A percentile compares a stretch with the other conserved stretches of the same genome.
phyloP scores from a whole-genome alignment of 371 early-diverging fungal genomes.

The Circinella umbellata region DNA sequence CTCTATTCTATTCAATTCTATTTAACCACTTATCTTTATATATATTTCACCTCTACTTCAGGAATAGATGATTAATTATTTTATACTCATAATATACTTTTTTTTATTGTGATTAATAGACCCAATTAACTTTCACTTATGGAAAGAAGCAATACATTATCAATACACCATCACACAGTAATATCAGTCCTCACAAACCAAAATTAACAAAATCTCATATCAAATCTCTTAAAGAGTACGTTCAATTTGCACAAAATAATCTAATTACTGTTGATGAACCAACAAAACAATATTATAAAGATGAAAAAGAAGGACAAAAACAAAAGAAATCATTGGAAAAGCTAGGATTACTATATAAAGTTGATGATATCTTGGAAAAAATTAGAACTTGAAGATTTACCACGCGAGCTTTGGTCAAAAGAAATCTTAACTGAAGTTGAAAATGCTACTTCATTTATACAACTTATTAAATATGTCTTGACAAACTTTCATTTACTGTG shows the following conservation, averaged over 20 bases:
- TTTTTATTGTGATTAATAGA: neutral
- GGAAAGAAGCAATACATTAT: constrained; percentile 1
- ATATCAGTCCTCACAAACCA: neutral
- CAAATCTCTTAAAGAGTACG: neutral
- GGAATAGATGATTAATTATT: no score
- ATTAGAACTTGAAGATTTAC: neutral
- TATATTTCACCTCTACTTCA: no score
- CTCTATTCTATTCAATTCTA: no score
- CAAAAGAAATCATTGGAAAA: neutral
- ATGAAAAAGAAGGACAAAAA: neutral
- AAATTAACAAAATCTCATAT: neutral
- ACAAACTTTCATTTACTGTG: neutral
- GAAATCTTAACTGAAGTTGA: neutral
- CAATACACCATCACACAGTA: neutral
- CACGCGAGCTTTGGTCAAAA: neutral
- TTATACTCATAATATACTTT: no score
- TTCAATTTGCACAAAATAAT: neutral
- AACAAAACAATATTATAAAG: neutral
- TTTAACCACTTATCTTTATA: no score
- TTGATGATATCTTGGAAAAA: neutral
- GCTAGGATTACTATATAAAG: neutral
- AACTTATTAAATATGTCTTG: neutral
- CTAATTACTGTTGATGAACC: neutral
- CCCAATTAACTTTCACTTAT: neutral
- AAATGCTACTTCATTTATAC: neutral